Evolutionary conservation across 176 grass and related monocot species (phyloP), one percentile per base, ranked within the genome.

Genomic region (Triticum aestivum): DNA sequence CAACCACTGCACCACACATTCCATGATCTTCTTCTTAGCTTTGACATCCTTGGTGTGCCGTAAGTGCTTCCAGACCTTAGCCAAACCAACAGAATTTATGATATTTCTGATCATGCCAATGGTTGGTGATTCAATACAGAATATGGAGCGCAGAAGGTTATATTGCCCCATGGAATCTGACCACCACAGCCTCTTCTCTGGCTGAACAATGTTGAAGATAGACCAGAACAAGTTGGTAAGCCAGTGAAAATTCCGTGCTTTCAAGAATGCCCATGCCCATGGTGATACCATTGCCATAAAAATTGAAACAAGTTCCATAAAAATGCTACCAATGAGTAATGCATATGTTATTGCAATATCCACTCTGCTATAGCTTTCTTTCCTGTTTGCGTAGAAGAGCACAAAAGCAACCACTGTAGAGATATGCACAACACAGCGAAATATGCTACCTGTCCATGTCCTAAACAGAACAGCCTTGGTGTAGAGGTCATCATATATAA

Each of bases 401-500:
- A 49, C 45, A 49, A 49, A 49, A 79, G 54, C 76, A 3, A 24
- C 30, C 27, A 79, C 18, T 38, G 76, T 39, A 39, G 76, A 79
- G 76, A 38, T 8, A 9, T 39, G 76, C 1, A 32, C 29, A 35
- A 37, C 47, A 37, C 27, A 56, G 0, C 30, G 52, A 32, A 78
- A 59, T 5, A 59, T 61, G 76, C 13, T 79, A 12, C 32, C 54
- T 20, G 32, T 62, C 32, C 29, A 79, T 62, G 54, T 39, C 20
- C 32, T 54, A 38, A 79, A 29, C 18, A 78, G 51, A 14, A 59
- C 17, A 34, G 75, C 49, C 75, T 77, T 59, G 5, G 75, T 77
- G 49, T 34, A 77, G 13, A 77, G 75, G 7, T 77, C 75, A 77
- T 77, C 75, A 39, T 59, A 77, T 51, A 77, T 77, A 26, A 77